A percentile compares a stretch with the other conserved stretches of the same genome.
Conservation (phyloP, 176 grass and related monocot genomes). For the Musa troglodytarum region DNA sequence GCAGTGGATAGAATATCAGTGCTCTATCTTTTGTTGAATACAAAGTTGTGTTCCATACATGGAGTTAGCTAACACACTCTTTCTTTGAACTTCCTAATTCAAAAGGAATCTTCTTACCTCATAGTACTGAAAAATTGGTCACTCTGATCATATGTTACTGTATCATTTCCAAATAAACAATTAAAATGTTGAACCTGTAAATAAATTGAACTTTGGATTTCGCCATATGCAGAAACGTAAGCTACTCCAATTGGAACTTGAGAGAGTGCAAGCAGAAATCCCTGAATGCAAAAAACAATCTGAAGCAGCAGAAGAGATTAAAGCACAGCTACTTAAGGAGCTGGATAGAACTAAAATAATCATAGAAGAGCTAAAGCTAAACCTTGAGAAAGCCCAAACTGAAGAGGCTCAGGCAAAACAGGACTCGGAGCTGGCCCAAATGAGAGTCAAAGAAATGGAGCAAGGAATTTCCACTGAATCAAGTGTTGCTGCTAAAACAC, state of each 20-base stretch:
- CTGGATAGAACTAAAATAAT: slow-evolving; percentile 47
- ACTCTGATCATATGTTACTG: background rate
- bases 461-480: slow-evolving; percentile 56
- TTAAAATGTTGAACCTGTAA: too few relatives aligned
- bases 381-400: slow-evolving; percentile 61
- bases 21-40: background rate
- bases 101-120: background rate
- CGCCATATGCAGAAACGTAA: slow-evolving; percentile 41
- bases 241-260: slow-evolving; percentile 56
- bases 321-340: slow-evolving; percentile 40
- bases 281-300: slow-evolving; percentile 41
- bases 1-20: background rate
- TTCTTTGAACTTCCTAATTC: background rate
- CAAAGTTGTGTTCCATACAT: background rate
- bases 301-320: slow-evolving; percentile 49
- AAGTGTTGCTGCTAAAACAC: slow-evolving; percentile 60
- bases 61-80: background rate
- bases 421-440: slow-evolving; percentile 68
- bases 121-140: background rate
- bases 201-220: slow-evolving; percentile 13
- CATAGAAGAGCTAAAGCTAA: slow-evolving; percentile 66
- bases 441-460: slow-evolving; percentile 63
- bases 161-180: background rate
- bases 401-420: slow-evolving; percentile 76
- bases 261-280: slow-evolving; percentile 52